Percentiles rank a stretch among this genome's conserved stretches.
phyloP scores from a whole-genome alignment of 169 alveolate species.

The Babesia bovis region DNA sequence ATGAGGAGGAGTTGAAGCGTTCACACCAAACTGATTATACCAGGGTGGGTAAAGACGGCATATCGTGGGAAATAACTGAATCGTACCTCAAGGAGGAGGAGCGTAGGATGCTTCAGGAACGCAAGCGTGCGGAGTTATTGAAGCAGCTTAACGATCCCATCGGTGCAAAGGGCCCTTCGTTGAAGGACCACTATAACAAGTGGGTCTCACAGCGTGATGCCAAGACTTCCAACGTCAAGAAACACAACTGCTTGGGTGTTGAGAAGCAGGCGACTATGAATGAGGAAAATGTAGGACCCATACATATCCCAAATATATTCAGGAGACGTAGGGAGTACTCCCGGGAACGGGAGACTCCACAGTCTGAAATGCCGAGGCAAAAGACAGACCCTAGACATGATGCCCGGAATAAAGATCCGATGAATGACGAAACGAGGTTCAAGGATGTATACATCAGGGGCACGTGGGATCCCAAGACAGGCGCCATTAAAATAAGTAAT shows the following conservation, averaged over 20 bases:
- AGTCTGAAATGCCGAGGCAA: not conserved
- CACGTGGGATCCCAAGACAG: constrained; percentile 42
- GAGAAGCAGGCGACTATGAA: not conserved
- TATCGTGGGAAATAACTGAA: constrained; percentile 61
- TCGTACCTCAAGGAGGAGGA: constrained; percentile 54
- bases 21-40: constrained; percentile 50
- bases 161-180: not conserved
- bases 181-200: constrained; percentile 14
- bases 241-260: not conserved
- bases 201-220: constrained; percentile 6
- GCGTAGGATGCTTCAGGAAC: constrained; percentile 19
- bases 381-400: not conserved
- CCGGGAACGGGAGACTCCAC: not conserved
- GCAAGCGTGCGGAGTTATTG: constrained; percentile 35
- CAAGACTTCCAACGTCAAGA: not conserved
- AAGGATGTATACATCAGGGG: constrained; percentile 53
- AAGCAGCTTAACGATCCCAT: constrained; percentile 11
- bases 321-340: constrained; percentile 11
- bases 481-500: constrained; percentile 57
- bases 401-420: not conserved
- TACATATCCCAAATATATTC: not conserved
- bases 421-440: not conserved
- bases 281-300: not conserved
- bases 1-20: not conserved
- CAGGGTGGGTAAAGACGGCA: constrained; percentile 34